A percentile compares a stretch with the other conserved stretches of the same genome.
Evolutionary conservation across 305 asterid species (phyloP).

Genomic region (Nicotiana rustica): DNA sequence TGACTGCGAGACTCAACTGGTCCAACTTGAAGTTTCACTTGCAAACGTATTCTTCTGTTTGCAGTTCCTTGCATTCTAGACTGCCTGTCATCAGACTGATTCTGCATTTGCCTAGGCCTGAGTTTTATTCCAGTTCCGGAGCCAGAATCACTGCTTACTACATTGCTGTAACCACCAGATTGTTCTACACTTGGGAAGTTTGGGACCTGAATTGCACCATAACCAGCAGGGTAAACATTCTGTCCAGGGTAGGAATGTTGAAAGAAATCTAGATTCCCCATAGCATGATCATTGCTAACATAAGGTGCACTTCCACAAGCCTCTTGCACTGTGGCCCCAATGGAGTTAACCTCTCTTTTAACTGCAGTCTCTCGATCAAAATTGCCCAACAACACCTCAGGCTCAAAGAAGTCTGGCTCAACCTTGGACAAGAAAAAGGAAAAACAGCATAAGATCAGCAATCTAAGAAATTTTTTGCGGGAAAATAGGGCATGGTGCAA

Average conservation of each 20-base stretch:
- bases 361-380: conserved; percentile 50
- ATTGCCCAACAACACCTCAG: conserved; percentile 45
- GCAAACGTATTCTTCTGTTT: conserved; percentile 69
- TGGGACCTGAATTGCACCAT: conserved; percentile 43
- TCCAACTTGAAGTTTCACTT: conserved; percentile 59
- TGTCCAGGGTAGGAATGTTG: conserved; percentile 32
- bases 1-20: conserved; percentile 49
- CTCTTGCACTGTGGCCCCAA: conserved; percentile 35
- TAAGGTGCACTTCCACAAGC: conserved; percentile 13
- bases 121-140: conserved; percentile 65
- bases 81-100: conserved; percentile 36
- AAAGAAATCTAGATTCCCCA: conserved; percentile 31
- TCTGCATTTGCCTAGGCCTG: conserved; percentile 49
- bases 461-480: neutral
- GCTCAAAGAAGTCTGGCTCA: conserved; percentile 32
- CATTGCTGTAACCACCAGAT: conserved; percentile 36
- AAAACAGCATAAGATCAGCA: conserved; percentile 28
- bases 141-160: conserved; percentile 37
- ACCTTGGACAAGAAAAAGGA: conserved; percentile 45
- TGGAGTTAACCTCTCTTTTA: conserved; percentile 51
- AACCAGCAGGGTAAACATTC: conserved; percentile 35
- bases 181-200: conserved; percentile 31
- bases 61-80: conserved; percentile 62
- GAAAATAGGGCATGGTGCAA: neutral
- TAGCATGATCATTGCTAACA: conserved; percentile 32